Percentiles rank a stretch among this genome's conserved stretches.
Evolutionary conservation across 768 basidiomycete species (phyloP).

Genomic region (Xerocomus brunneocitrinus): DNA sequence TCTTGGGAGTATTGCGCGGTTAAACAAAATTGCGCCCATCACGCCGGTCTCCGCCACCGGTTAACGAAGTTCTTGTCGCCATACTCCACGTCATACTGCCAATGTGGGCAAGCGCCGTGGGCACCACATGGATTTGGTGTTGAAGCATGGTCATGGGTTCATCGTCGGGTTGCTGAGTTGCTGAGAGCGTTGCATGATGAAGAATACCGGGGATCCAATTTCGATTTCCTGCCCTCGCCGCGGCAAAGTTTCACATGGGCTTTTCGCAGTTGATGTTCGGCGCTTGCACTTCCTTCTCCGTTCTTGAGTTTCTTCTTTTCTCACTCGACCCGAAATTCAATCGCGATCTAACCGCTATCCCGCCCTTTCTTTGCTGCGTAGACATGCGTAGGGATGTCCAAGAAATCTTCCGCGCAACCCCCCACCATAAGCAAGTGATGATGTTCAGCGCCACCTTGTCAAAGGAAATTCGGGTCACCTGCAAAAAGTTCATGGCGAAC

Average conservation of each 20-base stretch:
- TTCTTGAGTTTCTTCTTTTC: slow-evolving; percentile 48
- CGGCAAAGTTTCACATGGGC: slow-evolving; percentile 16
- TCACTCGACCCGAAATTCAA: slow-evolving; percentile 47
- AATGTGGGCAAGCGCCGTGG: slow-evolving; percentile 36
- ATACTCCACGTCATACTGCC: slow-evolving; percentile 36
- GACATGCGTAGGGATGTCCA: slow-evolving; percentile 99
- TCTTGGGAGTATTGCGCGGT: slow-evolving; percentile 37
- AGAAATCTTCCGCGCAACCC: slow-evolving; percentile 98
- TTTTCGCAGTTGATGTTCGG: slow-evolving; percentile 9
- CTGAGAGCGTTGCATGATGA: slow-evolving; percentile 32
- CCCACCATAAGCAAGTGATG: slow-evolving; percentile 99
- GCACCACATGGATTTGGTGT: slow-evolving; percentile 37
- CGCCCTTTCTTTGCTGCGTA: slow-evolving; percentile 52
- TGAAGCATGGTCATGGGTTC: slow-evolving; percentile 36
- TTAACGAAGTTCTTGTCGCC: slow-evolving; percentile 35
- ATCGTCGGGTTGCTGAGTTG: slow-evolving; percentile 34
- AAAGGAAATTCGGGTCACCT: slow-evolving; percentile 95
- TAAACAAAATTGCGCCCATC: slow-evolving; percentile 44
- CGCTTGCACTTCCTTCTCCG: slow-evolving; percentile 22
- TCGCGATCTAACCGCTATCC: slow-evolving; percentile 60
- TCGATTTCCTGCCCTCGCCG: slow-evolving; percentile 35
- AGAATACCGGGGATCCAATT: slow-evolving; percentile 32
- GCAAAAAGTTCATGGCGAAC: slow-evolving; percentile 99
- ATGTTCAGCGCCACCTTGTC: slow-evolving; percentile 99
- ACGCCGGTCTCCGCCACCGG: slow-evolving; percentile 31